Evolutionary conservation across 2,329 filamentous ascomycete species (phyloP).

Genomic region (Epichloe bromicola): DNA sequence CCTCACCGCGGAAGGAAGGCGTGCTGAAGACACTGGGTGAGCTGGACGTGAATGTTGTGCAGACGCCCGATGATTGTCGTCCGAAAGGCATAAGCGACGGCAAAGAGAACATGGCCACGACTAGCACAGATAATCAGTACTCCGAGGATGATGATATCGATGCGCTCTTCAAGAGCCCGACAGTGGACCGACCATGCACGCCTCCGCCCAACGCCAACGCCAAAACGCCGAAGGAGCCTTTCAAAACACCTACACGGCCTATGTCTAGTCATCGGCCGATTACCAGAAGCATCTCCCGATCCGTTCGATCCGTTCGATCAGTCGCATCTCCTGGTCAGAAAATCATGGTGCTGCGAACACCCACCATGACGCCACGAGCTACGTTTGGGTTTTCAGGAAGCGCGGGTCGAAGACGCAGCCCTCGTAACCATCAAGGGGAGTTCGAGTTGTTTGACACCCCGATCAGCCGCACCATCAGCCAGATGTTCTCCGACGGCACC

Average conservation of each 20-base stretch:
- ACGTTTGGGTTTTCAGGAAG: constrained; percentile 16
- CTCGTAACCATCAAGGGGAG: constrained; percentile 25
- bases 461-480: constrained; percentile 48
- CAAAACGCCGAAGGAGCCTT: constrained; percentile 26
- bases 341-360: constrained; percentile 33
- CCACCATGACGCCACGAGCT: constrained; percentile 29
- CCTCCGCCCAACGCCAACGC: constrained; percentile 35
- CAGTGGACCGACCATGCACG: constrained; percentile 32
- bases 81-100: constrained; percentile 17
- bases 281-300: constrained; percentile 47
- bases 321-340: constrained; percentile 31
- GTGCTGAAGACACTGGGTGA: constrained; percentile 49
- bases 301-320: constrained; percentile 34
- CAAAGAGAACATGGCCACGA: constrained; percentile 32
- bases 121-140: constrained; percentile 7
- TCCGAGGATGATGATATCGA: constrained; percentile 41
- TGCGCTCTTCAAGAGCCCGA: constrained; percentile 52
- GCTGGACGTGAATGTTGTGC: constrained; percentile 38
- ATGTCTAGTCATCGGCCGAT: constrained; percentile 47
- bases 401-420: constrained; percentile 28
- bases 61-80: constrained; percentile 24
- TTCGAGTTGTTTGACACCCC: constrained; percentile 38
- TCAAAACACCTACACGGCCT: constrained; percentile 52
- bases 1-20: constrained; percentile 57
- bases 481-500: constrained; percentile 46